Evolutionary conservation across 2,329 filamentous ascomycete genomes (phyloP).

Genomic region (Fusarium nygamai): DNA sequence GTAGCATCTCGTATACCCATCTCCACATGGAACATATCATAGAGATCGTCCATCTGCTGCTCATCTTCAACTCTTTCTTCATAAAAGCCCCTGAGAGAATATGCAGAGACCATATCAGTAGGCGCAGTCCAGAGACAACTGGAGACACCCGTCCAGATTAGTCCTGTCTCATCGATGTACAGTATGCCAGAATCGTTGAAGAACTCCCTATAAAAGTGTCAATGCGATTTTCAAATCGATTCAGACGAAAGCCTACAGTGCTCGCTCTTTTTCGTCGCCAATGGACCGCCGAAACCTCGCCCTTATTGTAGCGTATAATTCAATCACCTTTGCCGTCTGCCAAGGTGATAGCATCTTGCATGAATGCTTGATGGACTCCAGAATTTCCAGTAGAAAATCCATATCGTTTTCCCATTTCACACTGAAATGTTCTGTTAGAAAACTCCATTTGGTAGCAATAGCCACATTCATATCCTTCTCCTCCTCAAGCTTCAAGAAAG

Average conservation of each 20-base stretch:
- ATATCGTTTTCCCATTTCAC: neutral
- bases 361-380: neutral
- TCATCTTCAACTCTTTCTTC: neutral
- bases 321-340: neutral
- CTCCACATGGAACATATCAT: neutral
- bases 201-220: neutral
- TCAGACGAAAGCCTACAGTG: neutral
- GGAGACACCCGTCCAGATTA: neutral
- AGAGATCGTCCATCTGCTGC: neutral
- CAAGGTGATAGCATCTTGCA: neutral
- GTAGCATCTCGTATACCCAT: constrained; percentile 11
- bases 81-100: constrained; percentile 4
- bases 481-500: neutral
- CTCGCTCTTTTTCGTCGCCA: neutral
- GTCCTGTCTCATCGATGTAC: neutral
- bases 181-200: constrained; percentile 9
- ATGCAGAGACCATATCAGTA: neutral
- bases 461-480: neutral
- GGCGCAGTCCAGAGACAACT: constrained; percentile 21
- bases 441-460: neutral
- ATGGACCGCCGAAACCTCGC: neutral
- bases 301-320: neutral
- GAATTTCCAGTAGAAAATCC: neutral
- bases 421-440: neutral
- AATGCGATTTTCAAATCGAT: neutral